Percentiles rank a stretch among this genome's conserved stretches.
These are phyloP conservation scores for Epichloe festucae DNA, from an alignment of 2,329 filamentous ascomycete species.

Conservation along the genomic window DNA sequence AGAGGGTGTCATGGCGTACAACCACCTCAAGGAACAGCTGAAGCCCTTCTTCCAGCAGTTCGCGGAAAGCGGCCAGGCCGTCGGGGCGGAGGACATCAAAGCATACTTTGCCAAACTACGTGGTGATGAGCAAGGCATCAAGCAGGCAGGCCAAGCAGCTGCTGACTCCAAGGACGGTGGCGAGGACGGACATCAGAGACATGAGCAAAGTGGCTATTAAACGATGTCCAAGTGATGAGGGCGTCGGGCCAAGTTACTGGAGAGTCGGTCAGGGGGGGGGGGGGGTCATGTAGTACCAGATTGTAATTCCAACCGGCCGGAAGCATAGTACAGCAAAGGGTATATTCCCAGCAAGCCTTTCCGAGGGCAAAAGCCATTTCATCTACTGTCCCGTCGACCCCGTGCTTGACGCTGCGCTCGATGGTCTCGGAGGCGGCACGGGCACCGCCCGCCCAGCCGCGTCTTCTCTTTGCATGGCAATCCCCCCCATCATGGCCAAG, in stretches of 20 bases:
- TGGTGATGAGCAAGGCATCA: slow-evolving; percentile 68
- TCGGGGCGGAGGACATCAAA: slow-evolving; percentile 93
- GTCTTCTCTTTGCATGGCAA: slow-evolving; percentile 27
- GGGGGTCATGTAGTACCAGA: no score
- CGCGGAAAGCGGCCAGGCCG: slow-evolving; percentile 76
- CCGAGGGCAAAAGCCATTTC: no score
- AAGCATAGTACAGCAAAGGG: no score
- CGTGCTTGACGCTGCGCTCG: slow-evolving; percentile 29
- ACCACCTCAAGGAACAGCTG: slow-evolving; percentile 89
- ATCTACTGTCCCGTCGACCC: slow-evolving; percentile 26
- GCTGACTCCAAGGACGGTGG: slow-evolving; percentile 21
- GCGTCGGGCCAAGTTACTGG: no score
- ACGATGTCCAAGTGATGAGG: no score
- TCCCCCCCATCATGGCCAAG: slow-evolving; percentile 22
- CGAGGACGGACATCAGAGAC: slow-evolving; percentile 23
- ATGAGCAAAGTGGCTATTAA: slow-evolving; percentile 42
- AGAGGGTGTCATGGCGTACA: slow-evolving; percentile 96
- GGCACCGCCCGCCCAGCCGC: slow-evolving; percentile 15
- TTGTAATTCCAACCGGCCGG: no score
- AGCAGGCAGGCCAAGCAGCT: slow-evolving; percentile 44
- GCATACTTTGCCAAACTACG: slow-evolving; percentile 88
- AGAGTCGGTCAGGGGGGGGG: no score
- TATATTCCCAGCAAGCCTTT: no score
- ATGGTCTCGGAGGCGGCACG: slow-evolving; percentile 21
- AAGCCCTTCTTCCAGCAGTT: slow-evolving; percentile 90